Evolutionary conservation across 2,329 filamentous ascomycete species (phyloP), one percentile per base, ranked within the genome.

Genomic region (Clathrospora elynae): DNA sequence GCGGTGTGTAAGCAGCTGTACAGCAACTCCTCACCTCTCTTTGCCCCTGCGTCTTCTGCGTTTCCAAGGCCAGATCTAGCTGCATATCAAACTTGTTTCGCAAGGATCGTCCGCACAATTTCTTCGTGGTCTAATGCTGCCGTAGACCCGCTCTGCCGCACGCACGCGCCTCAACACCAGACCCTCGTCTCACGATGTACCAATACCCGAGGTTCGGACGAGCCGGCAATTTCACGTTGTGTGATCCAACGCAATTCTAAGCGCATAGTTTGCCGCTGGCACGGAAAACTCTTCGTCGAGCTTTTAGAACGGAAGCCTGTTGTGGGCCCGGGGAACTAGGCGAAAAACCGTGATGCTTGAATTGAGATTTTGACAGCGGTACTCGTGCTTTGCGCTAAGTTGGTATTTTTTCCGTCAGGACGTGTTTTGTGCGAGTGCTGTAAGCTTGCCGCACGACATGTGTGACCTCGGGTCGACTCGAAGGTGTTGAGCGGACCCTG

Each of bases 101-200:
- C 11, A 26, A 26, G 34, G 14, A 23, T 16, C 17, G 8, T 19
- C 14, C 25, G 33, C 22, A 22, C 14, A 22, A 17, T 14, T 35
- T 22, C 32, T 20, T 24, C 19, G 20, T 14, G 19, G 32, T 12
- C 20, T 16, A 19, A 25, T 24, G 32, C 19, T 35, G 9, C 20
- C 20, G 32, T 22, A 24, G 13, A 33, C 16, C 29, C 14, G n/a
- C 35, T 16, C 14, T 5, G 16, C 7, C n/a, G 30, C 11, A 36
- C 22, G 32, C 32, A 35, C 30, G 29, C 22, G 30, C 35, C 35
- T 44, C 35, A 39, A 44, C 29, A 44, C 35, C 35, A 44, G 11
- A 12, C 20, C 24, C 11, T 14, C 39, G 34, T 22, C 14, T 39
- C 35, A 39, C 41, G 35, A 44, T 44, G 30, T 17, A 14, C n/a